phyloP scores from a whole-genome alignment of 1,139 yeast species.

The Geotrichum bryndzae region DNA sequence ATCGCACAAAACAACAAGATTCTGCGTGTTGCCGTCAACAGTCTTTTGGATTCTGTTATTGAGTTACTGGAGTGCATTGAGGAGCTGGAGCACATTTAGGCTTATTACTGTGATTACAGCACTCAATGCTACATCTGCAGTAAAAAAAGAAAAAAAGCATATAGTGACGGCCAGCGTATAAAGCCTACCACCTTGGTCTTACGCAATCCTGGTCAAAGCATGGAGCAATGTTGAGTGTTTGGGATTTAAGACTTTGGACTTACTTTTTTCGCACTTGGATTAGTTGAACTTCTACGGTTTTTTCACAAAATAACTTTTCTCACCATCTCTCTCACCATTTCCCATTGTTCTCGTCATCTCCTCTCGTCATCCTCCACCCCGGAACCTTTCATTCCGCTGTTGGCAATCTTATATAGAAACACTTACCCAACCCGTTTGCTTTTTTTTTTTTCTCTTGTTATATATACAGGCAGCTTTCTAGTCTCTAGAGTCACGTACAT shows the following conservation, averaged over 20 bases:
- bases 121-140: background rate
- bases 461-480: background rate
- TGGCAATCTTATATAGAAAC: background rate
- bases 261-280: background rate
- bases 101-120: background rate
- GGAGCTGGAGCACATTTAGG: conserved; percentile 41
- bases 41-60: conserved; percentile 57
- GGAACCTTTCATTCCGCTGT: background rate
- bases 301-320: background rate
- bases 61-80: conserved; percentile 64
- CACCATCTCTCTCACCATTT: background rate
- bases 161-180: background rate
- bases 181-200: background rate
- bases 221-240: background rate
- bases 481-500: background rate
- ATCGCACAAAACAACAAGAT: conserved; percentile 57
- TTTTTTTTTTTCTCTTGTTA: background rate
- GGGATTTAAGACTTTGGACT: background rate
- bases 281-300: background rate
- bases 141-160: background rate
- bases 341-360: background rate
- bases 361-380: background rate
- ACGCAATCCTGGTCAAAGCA: background rate
- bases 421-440: background rate
- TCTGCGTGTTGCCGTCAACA: conserved; percentile 64